These are phyloP conservation scores for Mycena belliarum DNA, from an alignment of 768 basidiomycete genomes.

Conservation along the genomic window DNA sequence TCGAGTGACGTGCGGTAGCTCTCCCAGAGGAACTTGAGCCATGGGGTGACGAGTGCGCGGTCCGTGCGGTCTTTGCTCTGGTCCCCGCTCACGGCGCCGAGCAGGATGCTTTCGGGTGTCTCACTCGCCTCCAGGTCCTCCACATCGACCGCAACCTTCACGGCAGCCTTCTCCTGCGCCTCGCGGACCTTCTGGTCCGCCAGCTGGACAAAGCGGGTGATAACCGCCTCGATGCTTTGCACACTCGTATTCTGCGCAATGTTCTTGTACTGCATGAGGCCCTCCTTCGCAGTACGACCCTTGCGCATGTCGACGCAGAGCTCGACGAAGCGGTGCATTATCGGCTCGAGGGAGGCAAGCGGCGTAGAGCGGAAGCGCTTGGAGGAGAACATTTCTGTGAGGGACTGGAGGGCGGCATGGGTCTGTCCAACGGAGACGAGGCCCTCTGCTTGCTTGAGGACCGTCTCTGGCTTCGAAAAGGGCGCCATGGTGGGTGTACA, in stretches of 20 bases:
- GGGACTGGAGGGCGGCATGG: constrained; percentile 85
- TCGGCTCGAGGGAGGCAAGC: constrained; percentile 86
- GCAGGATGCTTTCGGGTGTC: constrained; percentile 88
- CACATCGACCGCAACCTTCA: constrained; percentile 74
- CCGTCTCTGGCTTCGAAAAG: constrained; percentile 87
- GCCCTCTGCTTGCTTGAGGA: constrained; percentile 91
- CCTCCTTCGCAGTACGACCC: constrained; percentile 91
- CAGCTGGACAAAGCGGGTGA: constrained; percentile 80
- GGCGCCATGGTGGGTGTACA: constrained; percentile 67
- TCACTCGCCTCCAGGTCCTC: constrained; percentile 96
- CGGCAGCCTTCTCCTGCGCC: constrained; percentile 85
- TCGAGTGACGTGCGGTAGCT: constrained; percentile 94
- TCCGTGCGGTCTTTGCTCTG: constrained; percentile 95
- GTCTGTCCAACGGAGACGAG: constrained; percentile 91
- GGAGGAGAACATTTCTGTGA: constrained; percentile 89
- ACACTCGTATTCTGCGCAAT: constrained; percentile 94
- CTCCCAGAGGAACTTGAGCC: constrained; percentile 99
- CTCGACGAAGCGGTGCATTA: constrained; percentile 93
- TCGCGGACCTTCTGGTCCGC: constrained; percentile 82
- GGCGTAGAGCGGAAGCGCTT: constrained; percentile 95
- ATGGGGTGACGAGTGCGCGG: constrained; percentile 91
- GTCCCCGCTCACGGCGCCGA: constrained; percentile 86
- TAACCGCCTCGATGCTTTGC: constrained; percentile 87
- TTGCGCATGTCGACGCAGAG: constrained; percentile 95
- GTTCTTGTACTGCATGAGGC: constrained; percentile 97